Evolutionary conservation across 495 filamentous ascomycete genomes (phyloP).

Genomic region (Lasiosphaeriaceae sp.): DNA sequence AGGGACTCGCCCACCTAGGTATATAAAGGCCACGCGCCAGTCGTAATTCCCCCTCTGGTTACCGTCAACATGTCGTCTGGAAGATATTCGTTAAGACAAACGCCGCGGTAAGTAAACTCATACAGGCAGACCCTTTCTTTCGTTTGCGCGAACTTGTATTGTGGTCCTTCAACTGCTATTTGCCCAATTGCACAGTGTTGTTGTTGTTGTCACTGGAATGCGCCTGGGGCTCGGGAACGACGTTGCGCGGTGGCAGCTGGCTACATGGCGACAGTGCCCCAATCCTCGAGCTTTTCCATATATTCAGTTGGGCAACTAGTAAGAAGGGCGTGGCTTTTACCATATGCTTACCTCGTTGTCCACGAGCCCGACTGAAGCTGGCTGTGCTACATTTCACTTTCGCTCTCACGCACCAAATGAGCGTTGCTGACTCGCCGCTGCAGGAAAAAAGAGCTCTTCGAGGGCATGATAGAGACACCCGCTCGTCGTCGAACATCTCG

Average conservation of each 20-base stretch:
- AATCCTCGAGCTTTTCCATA: too few relatives aligned
- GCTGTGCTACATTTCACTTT: not conserved
- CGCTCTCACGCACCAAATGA: too few relatives aligned
- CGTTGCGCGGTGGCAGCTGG: too few relatives aligned
- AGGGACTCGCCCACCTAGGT: too few relatives aligned
- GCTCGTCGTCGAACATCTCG: constrained; percentile 31
- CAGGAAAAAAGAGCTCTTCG: constrained; percentile 50
- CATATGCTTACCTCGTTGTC: not conserved
- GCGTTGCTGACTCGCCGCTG: constrained; percentile 6
- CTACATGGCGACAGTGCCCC: too few relatives aligned
- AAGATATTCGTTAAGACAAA: constrained; percentile 47
- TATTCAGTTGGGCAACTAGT: too few relatives aligned
- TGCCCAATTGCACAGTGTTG: not conserved
- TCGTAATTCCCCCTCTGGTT: constrained; percentile 11
- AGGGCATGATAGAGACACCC: constrained; percentile 50
- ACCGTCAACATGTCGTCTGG: constrained; percentile 26
- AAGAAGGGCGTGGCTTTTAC: too few relatives aligned
- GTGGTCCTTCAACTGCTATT: not conserved
- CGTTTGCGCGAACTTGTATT: not conserved
- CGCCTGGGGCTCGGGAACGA: too few relatives aligned
- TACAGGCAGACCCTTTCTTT: too few relatives aligned
- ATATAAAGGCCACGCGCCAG: constrained; percentile 17
- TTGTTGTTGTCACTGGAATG: too few relatives aligned
- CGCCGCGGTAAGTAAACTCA: constrained; percentile 41
- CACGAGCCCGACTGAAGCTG: not conserved